Conservation (phyloP, 2,329 filamentous ascomycete species). For the Emmonsiellopsis sp. region DNA sequence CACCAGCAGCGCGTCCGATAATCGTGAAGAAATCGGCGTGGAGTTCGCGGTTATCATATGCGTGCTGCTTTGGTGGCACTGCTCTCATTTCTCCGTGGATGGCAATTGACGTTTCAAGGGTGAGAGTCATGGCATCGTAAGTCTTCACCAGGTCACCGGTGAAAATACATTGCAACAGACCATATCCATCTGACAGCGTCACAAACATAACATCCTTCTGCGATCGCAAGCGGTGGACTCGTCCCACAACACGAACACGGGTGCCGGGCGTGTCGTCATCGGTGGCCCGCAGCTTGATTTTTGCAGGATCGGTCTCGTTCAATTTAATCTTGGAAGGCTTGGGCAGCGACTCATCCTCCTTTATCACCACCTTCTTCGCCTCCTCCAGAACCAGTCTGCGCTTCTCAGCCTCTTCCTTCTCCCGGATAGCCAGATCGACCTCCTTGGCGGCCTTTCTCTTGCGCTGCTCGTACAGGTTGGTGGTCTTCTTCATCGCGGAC, state of each 20-base stretch:
- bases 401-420: conserved; percentile 64
- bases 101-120: conserved; percentile 77
- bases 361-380: conserved; percentile 66
- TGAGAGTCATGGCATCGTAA: conserved; percentile 81
- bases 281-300: conserved; percentile 46
- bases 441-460: conserved; percentile 81
- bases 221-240: conserved; percentile 69
- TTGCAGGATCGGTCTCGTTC: conserved; percentile 56
- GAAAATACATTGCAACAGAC: conserved; percentile 75
- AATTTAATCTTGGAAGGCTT: conserved; percentile 68
- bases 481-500: conserved; percentile 76
- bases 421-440: conserved; percentile 60
- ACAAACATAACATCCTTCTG: conserved; percentile 84
- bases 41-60: conserved; percentile 76
- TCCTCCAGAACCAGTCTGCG: conserved; percentile 66
- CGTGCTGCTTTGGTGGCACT: conserved; percentile 67
- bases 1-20: conserved; percentile 69
- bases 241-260: conserved; percentile 69
- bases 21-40: conserved; percentile 85
- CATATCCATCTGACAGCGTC: conserved; percentile 76
- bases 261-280: conserved; percentile 50
- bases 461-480: conserved; percentile 62
- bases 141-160: conserved; percentile 76
- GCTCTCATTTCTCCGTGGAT: conserved; percentile 76
- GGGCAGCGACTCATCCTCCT: conserved; percentile 64